phyloP scores from a whole-genome alignment of 208 protist genomes.

The Trypanosoma rangeli region DNA sequence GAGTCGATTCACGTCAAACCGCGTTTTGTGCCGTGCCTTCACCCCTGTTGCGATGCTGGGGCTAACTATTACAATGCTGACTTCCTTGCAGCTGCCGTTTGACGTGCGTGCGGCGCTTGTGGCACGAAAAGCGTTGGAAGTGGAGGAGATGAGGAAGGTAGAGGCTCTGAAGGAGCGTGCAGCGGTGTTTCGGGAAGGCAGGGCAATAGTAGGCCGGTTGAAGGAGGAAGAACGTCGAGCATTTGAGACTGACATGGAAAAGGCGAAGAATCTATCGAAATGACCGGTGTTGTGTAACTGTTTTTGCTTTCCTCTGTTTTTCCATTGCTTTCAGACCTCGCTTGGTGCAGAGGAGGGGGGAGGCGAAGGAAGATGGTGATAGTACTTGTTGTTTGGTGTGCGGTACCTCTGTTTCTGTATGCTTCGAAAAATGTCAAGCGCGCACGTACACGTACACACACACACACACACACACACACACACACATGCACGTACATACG shows the following conservation, averaged over 20 bases:
- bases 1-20: slow-evolving; percentile 45
- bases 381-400: not conserved
- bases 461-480: not conserved
- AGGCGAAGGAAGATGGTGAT: not conserved
- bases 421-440: not conserved
- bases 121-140: slow-evolving; percentile 24
- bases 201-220: slow-evolving; percentile 25
- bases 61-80: slow-evolving; percentile 41
- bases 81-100: slow-evolving; percentile 47
- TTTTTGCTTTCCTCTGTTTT: slow-evolving; percentile 7
- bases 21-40: slow-evolving; percentile 43
- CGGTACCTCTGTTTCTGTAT: not conserved
- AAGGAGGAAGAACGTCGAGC: slow-evolving; percentile 26
- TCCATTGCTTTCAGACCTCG: not conserved
- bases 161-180: slow-evolving; percentile 34
- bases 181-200: slow-evolving; percentile 43
- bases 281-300: not conserved
- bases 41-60: slow-evolving; percentile 71
- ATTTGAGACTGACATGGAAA: slow-evolving; percentile 16
- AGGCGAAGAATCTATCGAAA: not conserved
- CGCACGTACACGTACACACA: not conserved
- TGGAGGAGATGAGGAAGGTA: slow-evolving; percentile 44
- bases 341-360: not conserved
- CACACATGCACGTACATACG: not conserved
- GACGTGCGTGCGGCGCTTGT: slow-evolving; percentile 44